A percentile compares a stretch with the other conserved stretches of the same genome.
phyloP scores from a whole-genome alignment of 192 early-diverging fungal species.

The Lobosporangium transversale region DNA sequence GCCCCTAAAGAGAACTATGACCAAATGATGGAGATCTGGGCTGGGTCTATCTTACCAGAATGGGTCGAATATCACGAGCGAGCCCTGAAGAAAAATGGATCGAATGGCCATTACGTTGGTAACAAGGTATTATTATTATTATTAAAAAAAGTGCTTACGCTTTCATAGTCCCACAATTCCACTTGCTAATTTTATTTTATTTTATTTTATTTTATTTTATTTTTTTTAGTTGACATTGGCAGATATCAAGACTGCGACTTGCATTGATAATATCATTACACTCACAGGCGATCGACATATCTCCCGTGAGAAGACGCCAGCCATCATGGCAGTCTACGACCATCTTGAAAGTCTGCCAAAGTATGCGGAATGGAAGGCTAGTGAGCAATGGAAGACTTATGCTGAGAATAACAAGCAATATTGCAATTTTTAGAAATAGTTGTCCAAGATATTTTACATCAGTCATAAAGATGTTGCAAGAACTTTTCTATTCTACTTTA shows the following conservation, averaged over 20 bases:
- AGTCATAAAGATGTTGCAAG: too few species aligned
- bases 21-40: constrained; percentile 17
- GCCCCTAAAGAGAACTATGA: constrained; percentile 35
- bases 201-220: neutral
- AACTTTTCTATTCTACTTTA: too few species aligned
- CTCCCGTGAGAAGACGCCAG: constrained; percentile 15
- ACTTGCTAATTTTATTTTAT: neutral
- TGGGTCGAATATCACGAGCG: constrained; percentile 36
- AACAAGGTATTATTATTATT: constrained; percentile 5
- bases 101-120: constrained; percentile 36
- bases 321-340: constrained; percentile 9
- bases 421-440: neutral
- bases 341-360: neutral
- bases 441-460: too few species aligned
- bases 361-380: constrained; percentile 6
- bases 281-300: neutral
- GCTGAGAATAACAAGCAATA: neutral
- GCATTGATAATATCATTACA: neutral
- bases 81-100: constrained; percentile 17
- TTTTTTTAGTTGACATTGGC: constrained; percentile 2
- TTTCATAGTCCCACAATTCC: neutral
- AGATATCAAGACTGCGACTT: constrained; percentile 16
- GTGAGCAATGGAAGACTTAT: constrained; percentile 2
- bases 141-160: neutral
- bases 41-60: constrained; percentile 35